Evolutionary conservation across 805 yeast genomes (phyloP).

Genomic region (Kluyveromyces lactis): DNA sequence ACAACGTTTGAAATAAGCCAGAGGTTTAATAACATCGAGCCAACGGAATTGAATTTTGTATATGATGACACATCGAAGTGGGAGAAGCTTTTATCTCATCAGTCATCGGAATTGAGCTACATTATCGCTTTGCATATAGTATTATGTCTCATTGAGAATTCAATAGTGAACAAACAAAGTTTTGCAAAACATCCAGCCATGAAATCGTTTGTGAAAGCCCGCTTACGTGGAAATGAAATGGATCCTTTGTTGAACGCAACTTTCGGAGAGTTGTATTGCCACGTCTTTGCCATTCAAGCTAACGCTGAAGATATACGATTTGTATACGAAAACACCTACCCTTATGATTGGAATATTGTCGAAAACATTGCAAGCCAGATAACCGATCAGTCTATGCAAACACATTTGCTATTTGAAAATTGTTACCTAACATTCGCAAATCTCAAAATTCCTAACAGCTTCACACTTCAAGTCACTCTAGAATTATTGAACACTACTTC

Average conservation of each 20-base stretch:
- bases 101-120: conserved; percentile 3
- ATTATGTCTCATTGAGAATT: conserved; percentile 14
- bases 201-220: not conserved
- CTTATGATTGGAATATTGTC: conserved; percentile 1
- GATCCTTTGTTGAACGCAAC: not conserved
- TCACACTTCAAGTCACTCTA: conserved; percentile 21
- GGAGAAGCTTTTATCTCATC: conserved; percentile 6
- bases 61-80: conserved; percentile 9
- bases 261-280: conserved; percentile 13
- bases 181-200: conserved; percentile 8
- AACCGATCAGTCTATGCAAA: conserved; percentile 16
- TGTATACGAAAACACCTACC: conserved; percentile 8
- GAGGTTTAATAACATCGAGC: conserved; percentile 10
- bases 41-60: conserved; percentile 16
- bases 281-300: conserved; percentile 14
- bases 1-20: conserved; percentile 14
- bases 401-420: conserved; percentile 25
- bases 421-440: conserved; percentile 15
- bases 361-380: conserved; percentile 10
- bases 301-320: conserved; percentile 14
- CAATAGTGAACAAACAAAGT: conserved; percentile 19
- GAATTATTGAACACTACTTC: conserved; percentile 23
- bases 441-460: not conserved
- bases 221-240: not conserved
- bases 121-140: conserved; percentile 17